These are phyloP conservation scores for Fusarium euwallaceae DNA, from an alignment of 2,329 filamentous ascomycete species.

Conservation along the genomic window DNA sequence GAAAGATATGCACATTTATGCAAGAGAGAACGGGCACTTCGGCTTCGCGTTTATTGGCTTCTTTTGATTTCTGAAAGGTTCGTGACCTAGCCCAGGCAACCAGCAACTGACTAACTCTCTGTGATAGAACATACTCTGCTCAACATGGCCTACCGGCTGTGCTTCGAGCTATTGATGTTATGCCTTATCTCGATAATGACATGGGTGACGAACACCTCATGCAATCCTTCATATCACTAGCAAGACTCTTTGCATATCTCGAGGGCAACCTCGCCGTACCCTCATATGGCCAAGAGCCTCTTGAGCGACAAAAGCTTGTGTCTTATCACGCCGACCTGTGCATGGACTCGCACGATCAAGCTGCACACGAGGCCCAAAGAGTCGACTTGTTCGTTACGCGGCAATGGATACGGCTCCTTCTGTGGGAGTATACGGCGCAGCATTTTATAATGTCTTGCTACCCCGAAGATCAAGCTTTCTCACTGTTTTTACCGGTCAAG, in stretches of 20 bases:
- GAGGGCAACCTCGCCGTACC: constrained; percentile 39
- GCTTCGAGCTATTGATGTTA: constrained; percentile 39
- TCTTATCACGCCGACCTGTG: constrained; percentile 39
- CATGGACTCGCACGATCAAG: constrained; percentile 28
- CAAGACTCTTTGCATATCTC: constrained; percentile 42
- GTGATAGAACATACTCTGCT: constrained; percentile 35
- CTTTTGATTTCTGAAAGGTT: constrained; percentile 43
- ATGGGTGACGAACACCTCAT: constrained; percentile 30
- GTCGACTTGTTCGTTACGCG: constrained; percentile 47
- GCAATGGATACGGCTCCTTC: constrained; percentile 46
- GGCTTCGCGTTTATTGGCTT: constrained; percentile 43
- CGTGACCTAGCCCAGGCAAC: too few relatives aligned
- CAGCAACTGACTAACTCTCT: neutral
- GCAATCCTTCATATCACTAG: constrained; percentile 41
- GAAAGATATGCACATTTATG: constrained; percentile 34
- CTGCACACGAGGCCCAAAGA: constrained; percentile 40
- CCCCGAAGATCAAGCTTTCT: constrained; percentile 43
- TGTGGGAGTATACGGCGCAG: constrained; percentile 47
- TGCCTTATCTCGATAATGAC: constrained; percentile 35
- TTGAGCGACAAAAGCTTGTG: constrained; percentile 38
- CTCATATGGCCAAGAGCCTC: constrained; percentile 27
- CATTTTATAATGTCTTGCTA: constrained; percentile 46
- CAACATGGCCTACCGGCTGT: constrained; percentile 43
- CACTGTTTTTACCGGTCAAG: constrained; percentile 42
- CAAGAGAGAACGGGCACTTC: constrained; percentile 35